A percentile compares a stretch with the other conserved stretches of the same genome.
These are phyloP conservation scores for Diospyros lotus DNA, from an alignment of 148 eudicot species.

Conservation along the genomic window DNA sequence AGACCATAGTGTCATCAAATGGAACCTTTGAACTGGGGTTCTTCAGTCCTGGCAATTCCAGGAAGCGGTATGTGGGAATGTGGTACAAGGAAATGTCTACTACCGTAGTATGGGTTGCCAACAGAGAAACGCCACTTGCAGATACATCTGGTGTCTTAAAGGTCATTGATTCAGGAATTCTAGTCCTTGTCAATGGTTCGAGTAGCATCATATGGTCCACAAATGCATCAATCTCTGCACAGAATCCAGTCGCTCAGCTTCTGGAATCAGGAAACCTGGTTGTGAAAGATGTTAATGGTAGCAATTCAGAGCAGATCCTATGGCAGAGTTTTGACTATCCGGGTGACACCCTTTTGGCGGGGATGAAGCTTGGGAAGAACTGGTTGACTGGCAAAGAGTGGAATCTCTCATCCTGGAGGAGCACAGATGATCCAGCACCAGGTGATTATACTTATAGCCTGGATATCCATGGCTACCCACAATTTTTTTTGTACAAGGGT, in stretches of 20 bases:
- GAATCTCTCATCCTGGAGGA: slow-evolving; percentile 18
- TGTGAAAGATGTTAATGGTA: not conserved
- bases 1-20: not conserved
- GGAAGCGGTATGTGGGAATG: not conserved
- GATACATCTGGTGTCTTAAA: not conserved
- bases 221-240: not conserved
- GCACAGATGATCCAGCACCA: slow-evolving; percentile 19
- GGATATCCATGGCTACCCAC: slow-evolving; percentile 14
- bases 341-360: not conserved
- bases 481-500: not conserved
- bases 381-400: not conserved
- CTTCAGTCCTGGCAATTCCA: not conserved
- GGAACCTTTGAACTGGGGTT: not conserved
- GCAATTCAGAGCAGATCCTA: not conserved
- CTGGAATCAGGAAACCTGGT: slow-evolving; percentile 1
- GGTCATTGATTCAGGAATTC: not conserved
- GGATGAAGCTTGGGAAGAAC: slow-evolving; percentile 6
- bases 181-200: not conserved
- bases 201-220: not conserved
- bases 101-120: slow-evolving; percentile 3
- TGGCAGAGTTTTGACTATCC: slow-evolving; percentile 5
- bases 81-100: not conserved
- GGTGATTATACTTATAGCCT: not conserved
- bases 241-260: not conserved
- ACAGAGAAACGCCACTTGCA: not conserved